Percentiles rank a stretch among this genome's conserved stretches.
Conservation (phyloP, 139 green algal species). For the Bryopsis sp. region DNA sequence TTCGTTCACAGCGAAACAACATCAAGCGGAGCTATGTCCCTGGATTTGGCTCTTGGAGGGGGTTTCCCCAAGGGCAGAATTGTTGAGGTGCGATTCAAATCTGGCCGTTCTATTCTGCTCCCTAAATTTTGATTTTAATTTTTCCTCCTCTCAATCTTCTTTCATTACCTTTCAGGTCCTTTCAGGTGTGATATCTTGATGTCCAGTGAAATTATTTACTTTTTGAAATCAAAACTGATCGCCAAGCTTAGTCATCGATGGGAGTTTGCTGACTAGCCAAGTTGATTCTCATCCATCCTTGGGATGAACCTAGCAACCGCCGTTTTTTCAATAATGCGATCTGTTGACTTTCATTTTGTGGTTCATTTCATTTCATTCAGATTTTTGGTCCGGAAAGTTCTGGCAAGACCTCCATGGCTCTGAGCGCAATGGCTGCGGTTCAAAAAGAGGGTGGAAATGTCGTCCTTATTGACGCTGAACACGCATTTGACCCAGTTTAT, state of each 20-base stretch:
- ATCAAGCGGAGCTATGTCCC: neutral
- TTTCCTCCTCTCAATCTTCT: no score
- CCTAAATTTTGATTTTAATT: no score
- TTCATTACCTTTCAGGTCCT: no score
- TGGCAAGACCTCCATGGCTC: constrained; percentile 93
- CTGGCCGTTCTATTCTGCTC: no score
- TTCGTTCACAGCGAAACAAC: neutral
- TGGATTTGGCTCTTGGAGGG: neutral
- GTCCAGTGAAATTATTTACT: no score
- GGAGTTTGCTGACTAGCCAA: no score
- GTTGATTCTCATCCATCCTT: no score
- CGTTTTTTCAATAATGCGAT: no score
- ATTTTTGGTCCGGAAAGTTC: constrained; percentile 85
- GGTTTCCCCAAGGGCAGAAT: neutral
- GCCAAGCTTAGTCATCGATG: no score
- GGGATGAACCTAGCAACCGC: no score
- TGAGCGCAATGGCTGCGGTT: constrained; percentile 87
- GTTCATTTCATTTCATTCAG: constrained; percentile 28
- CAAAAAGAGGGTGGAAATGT: constrained; percentile 39
- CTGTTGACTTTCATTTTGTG: neutral
- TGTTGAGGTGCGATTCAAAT: constrained; percentile 5
- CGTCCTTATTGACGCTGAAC: constrained; percentile 88
- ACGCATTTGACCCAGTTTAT: constrained; percentile 87
- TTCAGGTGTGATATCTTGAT: no score
- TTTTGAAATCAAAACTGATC: no score